phyloP scores from a whole-genome alignment of 805 yeast species.

The Lipomyces starkeyi region DNA sequence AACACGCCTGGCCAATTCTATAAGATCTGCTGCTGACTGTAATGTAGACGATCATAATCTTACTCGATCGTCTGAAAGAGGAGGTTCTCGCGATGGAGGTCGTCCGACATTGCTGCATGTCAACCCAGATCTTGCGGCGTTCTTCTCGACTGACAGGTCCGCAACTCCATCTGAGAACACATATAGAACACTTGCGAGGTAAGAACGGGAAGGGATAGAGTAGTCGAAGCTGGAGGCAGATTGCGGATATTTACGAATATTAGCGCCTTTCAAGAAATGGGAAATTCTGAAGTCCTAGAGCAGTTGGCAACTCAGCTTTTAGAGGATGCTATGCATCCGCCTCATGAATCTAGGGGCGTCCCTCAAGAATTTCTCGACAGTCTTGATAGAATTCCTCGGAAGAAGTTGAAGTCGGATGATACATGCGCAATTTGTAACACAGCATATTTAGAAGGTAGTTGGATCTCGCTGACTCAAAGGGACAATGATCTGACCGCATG shows the following conservation, averaged over 20 bases:
- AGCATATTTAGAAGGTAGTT: constrained; percentile 58
- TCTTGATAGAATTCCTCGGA: constrained; percentile 69
- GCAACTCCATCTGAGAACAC: constrained; percentile 10
- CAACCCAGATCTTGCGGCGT: constrained; percentile 35
- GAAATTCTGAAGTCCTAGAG: constrained; percentile 25
- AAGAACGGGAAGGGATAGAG: background rate
- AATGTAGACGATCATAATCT: constrained; percentile 35
- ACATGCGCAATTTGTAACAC: constrained; percentile 87
- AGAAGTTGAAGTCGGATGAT: constrained; percentile 52
- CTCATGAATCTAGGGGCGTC: constrained; percentile 54
- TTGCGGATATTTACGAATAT: background rate
- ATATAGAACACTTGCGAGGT: constrained; percentile 31
- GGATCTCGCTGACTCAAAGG: background rate
- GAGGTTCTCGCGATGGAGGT: background rate
- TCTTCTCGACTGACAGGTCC: constrained; percentile 30
- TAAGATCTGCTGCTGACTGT: constrained; percentile 10
- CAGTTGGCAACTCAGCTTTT: constrained; percentile 30
- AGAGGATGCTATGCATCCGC: constrained; percentile 28
- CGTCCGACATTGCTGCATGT: constrained; percentile 28
- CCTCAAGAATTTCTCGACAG: constrained; percentile 74
- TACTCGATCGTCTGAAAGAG: constrained; percentile 1
- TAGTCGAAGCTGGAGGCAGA: background rate
- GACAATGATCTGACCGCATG: background rate
- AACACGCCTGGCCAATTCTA: background rate
- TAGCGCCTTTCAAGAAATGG: constrained; percentile 34